Evolutionary conservation across 768 basidiomycete genomes (phyloP).

Genomic region (Saitozyma podzolica): DNA sequence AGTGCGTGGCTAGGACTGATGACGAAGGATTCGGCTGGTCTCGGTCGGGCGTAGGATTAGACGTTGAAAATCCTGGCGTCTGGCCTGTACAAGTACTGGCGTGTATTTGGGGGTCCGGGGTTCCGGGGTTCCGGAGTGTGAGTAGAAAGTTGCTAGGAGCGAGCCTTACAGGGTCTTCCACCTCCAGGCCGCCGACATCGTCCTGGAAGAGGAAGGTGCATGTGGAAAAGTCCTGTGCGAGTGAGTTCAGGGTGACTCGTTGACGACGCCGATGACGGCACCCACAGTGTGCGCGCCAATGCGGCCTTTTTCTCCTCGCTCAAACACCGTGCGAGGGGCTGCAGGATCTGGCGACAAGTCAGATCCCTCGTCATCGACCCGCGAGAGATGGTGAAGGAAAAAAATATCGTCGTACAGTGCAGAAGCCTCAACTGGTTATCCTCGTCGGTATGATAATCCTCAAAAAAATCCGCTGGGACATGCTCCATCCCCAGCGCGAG

Average conservation of each 20-base stretch:
- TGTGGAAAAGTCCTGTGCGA: slow-evolving; percentile 58
- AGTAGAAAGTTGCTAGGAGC: no score
- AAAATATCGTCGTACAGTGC: slow-evolving; percentile 20
- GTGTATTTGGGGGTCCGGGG: no score
- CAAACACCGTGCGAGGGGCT: slow-evolving; percentile 17
- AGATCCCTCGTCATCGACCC: no score
- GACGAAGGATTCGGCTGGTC: no score
- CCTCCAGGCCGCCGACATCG: slow-evolving; percentile 63
- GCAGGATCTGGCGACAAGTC: slow-evolving; percentile 15
- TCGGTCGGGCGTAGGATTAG: no score
- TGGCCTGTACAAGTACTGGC: no score
- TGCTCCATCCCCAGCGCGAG: slow-evolving; percentile 38
- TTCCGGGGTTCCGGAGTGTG: no score
- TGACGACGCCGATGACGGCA: no score
- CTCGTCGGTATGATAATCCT: slow-evolving; percentile 26
- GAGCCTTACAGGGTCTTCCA: slow-evolving; percentile 61
- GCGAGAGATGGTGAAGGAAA: no score
- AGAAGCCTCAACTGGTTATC: slow-evolving; percentile 32
- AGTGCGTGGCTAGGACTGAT: no score
- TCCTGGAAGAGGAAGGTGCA: slow-evolving; percentile 67
- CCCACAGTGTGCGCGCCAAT: slow-evolving; percentile 24
- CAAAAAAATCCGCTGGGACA: slow-evolving; percentile 31
- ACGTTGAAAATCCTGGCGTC: no score
- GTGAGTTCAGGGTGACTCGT: no score
- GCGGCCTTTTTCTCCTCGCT: slow-evolving; percentile 22